Evolutionary conservation across 306 rosid species (phyloP).

Genomic region (Citrullus mucosospermus): DNA sequence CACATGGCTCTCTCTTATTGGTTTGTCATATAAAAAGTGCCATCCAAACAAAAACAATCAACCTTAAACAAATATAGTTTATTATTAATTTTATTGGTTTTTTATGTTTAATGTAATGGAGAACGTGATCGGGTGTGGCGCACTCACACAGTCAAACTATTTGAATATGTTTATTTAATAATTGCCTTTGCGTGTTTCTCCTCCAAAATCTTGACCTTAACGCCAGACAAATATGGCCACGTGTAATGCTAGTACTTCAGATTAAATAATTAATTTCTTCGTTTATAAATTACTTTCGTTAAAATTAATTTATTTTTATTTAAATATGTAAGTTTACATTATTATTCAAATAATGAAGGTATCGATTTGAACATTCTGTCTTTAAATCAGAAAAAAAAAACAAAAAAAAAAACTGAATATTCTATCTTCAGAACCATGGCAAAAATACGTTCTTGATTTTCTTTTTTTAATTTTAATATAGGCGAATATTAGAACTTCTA

Average conservation of each 20-base stretch:
- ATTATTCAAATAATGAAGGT: neutral
- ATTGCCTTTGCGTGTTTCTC: neutral
- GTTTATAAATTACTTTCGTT: neutral
- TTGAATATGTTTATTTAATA: too few relatives aligned
- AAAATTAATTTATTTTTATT: neutral
- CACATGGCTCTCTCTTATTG: neutral
- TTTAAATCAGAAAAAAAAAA: neutral
- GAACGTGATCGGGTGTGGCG: neutral
- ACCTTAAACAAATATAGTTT: neutral
- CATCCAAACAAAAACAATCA: neutral
- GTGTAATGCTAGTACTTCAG: neutral
- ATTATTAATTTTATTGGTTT: neutral
- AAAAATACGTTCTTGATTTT: neutral
- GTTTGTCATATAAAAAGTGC: neutral
- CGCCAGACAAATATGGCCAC: neutral
- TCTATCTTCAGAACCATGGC: neutral
- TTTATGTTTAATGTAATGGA: neutral
- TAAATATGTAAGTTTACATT: neutral
- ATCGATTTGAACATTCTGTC: neutral
- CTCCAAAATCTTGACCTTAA: neutral
- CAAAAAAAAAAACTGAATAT: too few relatives aligned
- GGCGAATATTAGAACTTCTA: too few relatives aligned
- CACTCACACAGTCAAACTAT: neutral
- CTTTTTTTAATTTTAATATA: too few relatives aligned
- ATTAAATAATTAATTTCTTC: neutral